Evolutionary conservation across 1,284 basidiomycete genomes (phyloP).

Genomic region (Lentinula novae-zelandiae): DNA sequence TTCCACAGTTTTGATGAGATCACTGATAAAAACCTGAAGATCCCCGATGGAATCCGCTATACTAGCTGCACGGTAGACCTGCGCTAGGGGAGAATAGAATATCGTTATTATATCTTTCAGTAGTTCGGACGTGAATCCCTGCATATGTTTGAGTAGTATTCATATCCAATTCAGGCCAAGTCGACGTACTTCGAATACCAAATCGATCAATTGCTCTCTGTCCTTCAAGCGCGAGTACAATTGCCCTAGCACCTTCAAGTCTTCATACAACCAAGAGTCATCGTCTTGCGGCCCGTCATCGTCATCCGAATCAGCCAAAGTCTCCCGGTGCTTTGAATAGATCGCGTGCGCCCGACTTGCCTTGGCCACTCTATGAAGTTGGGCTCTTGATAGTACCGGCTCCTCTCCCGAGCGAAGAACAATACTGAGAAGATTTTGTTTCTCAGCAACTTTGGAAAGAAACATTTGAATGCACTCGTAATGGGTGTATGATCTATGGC

Average conservation of each 20-base stretch:
- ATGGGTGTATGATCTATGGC: conserved; percentile 17
- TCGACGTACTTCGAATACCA: conserved; percentile 87
- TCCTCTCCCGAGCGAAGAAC: conserved; percentile 82
- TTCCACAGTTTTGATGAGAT: conserved; percentile 94
- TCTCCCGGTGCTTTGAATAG: conserved; percentile 64
- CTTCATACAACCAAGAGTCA: conserved; percentile 94
- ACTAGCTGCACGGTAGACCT: conserved; percentile 97
- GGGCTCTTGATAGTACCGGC: conserved; percentile 69
- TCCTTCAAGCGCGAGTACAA: conserved; percentile 81
- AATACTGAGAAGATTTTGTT: conserved; percentile 76
- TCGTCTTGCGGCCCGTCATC: conserved; percentile 91
- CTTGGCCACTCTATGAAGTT: conserved; percentile 75
- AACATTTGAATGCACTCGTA: background rate
- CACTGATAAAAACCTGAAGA: conserved; percentile 92
- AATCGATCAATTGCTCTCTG: conserved; percentile 87
- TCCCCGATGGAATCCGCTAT: conserved; percentile 94
- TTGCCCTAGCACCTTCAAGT: conserved; percentile 76
- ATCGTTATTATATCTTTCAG: conserved; percentile 99
- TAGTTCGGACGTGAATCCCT: conserved; percentile 94
- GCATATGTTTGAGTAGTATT: background rate
- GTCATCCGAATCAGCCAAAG: conserved; percentile 80
- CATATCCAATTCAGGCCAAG: background rate
- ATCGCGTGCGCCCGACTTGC: conserved; percentile 74
- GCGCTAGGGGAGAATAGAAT: conserved; percentile 96
- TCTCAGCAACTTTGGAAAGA: conserved; percentile 53